Conservation (phyloP, 371 early-diverging fungal species). For the Lichtheimia hyalospora region DNA sequence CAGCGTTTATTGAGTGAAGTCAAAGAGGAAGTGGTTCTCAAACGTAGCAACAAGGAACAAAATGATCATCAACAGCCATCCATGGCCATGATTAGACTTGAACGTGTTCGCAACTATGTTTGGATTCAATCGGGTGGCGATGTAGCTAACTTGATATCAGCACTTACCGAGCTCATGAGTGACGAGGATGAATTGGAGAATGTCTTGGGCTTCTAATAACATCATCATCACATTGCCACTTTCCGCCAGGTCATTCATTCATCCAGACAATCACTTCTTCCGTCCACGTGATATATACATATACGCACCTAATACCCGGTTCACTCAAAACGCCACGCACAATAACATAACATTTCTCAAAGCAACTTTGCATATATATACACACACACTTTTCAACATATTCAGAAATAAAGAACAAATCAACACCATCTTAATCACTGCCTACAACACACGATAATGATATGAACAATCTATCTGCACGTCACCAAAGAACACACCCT, state of each 20-base stretch:
- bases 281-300: too few relatives aligned
- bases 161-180: conserved; percentile 26
- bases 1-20: conserved; percentile 30
- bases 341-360: too few relatives aligned
- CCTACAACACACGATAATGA: too few relatives aligned
- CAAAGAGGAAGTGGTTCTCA: conserved; percentile 28
- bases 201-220: conserved; percentile 6
- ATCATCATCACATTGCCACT: neutral
- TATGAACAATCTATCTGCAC: too few relatives aligned
- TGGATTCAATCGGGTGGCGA: conserved; percentile 30
- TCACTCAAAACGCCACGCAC: too few relatives aligned
- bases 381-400: too few relatives aligned
- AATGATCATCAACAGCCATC: conserved; percentile 1
- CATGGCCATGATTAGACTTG: conserved; percentile 14
- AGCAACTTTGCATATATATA: too few relatives aligned
- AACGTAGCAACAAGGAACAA: conserved; percentile 14
- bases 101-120: conserved; percentile 20
- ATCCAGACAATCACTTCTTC: too few relatives aligned
- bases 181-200: conserved; percentile 36
- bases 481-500: too few relatives aligned
- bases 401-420: too few relatives aligned
- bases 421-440: too few relatives aligned
- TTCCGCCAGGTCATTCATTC: neutral
- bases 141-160: conserved; percentile 28
- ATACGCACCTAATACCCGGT: too few relatives aligned